These are phyloP conservation scores for Coprinopsis marcescibilis DNA, from an alignment of 768 basidiomycete species.

Conservation along the genomic window DNA sequence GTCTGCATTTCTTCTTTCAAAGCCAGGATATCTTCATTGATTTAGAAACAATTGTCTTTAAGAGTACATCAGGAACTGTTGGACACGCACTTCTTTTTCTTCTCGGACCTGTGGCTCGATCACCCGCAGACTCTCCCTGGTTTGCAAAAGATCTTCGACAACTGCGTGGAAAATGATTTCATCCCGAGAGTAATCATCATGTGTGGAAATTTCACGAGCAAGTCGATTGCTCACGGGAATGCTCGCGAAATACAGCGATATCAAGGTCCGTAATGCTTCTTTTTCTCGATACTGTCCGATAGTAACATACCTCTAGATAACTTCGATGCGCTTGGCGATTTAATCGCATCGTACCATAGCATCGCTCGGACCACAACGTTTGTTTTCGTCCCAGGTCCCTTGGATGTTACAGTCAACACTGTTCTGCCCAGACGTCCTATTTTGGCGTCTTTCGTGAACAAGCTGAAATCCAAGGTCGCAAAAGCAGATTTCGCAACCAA, in stretches of 20 bases:
- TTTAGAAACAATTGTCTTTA: slow-evolving; percentile 53
- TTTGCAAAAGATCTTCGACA: slow-evolving; percentile 81
- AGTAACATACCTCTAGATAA: slow-evolving; percentile 46
- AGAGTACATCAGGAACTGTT: slow-evolving; percentile 65
- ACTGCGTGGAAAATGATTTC: slow-evolving; percentile 80
- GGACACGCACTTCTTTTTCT: slow-evolving; percentile 82
- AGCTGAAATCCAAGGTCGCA: slow-evolving; percentile 68
- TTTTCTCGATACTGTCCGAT: not conserved
- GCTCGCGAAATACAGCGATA: slow-evolving; percentile 77
- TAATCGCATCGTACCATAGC: slow-evolving; percentile 75
- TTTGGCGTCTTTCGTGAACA: slow-evolving; percentile 65
- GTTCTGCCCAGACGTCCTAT: slow-evolving; percentile 79
- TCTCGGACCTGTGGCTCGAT: slow-evolving; percentile 97
- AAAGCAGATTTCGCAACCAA: slow-evolving; percentile 82
- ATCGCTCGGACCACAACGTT: slow-evolving; percentile 82
- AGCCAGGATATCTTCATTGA: slow-evolving; percentile 6
- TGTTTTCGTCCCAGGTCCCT: slow-evolving; percentile 90
- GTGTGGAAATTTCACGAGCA: slow-evolving; percentile 92
- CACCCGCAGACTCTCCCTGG: slow-evolving; percentile 76
- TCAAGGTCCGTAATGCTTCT: slow-evolving; percentile 49
- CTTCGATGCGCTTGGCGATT: slow-evolving; percentile 81
- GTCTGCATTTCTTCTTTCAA: slow-evolving; percentile 18
- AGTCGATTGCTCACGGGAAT: slow-evolving; percentile 73
- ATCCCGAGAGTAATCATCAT: slow-evolving; percentile 87
- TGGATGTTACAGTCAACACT: slow-evolving; percentile 79